Evolutionary conservation across 768 basidiomycete genomes (phyloP).

Genomic region (Hericium rajendrae): DNA sequence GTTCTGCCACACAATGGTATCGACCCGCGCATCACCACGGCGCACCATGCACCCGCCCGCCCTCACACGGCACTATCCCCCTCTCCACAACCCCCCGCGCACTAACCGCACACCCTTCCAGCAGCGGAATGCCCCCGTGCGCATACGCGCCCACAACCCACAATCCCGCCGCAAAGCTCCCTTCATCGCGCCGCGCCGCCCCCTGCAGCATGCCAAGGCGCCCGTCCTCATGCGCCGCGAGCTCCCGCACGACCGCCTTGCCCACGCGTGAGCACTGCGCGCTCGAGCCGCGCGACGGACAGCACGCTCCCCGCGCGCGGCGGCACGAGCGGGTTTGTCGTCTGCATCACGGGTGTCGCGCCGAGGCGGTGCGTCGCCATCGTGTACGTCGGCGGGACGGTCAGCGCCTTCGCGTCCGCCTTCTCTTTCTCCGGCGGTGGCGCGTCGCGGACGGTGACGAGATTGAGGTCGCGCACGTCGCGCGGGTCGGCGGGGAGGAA

Average conservation of each 20-base stretch:
- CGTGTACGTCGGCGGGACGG: constrained; percentile 41
- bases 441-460: constrained; percentile 27
- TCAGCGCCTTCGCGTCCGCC: background rate
- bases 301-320: constrained; percentile 40
- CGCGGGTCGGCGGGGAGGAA: constrained; percentile 40
- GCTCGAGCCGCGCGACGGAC: constrained; percentile 49
- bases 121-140: constrained; percentile 60
- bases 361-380: constrained; percentile 63
- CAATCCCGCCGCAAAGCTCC: constrained; percentile 33
- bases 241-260: constrained; percentile 38
- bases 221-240: constrained; percentile 19
- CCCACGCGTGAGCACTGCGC: constrained; percentile 47
- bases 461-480: constrained; percentile 61
- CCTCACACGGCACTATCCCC: constrained; percentile 17
- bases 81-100: constrained; percentile 43
- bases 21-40: constrained; percentile 1
- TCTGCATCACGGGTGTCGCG: constrained; percentile 44
- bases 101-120: constrained; percentile 74
- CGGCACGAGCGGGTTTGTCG: constrained; percentile 60
- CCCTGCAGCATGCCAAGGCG: constrained; percentile 45
- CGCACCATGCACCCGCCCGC: constrained; percentile 5
- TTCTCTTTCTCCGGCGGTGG: background rate
- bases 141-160: constrained; percentile 72
- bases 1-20: too few species aligned
- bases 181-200: constrained; percentile 23